Conservation (phyloP, 2,329 filamentous ascomycete species). For the Neonectria magnoliae region DNA sequence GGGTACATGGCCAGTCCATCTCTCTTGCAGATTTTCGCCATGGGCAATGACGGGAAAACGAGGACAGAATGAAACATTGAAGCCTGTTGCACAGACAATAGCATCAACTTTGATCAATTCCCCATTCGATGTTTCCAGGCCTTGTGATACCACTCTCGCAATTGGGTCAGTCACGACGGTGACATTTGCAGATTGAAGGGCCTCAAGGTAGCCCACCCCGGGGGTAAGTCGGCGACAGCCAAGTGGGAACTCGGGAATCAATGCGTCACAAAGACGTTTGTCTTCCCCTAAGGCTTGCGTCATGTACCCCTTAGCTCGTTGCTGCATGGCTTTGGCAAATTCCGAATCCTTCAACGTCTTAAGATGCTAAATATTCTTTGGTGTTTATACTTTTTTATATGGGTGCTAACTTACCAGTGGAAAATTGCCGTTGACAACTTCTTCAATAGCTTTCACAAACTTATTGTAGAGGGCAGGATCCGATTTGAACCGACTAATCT, state of each 20-base stretch:
- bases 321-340: constrained; percentile 13
- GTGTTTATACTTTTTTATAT: too few relatives aligned
- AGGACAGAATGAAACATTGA: constrained; percentile 21
- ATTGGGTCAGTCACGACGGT: constrained; percentile 12
- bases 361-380: too few relatives aligned
- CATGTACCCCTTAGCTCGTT: constrained; percentile 18
- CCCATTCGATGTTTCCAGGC: constrained; percentile 1
- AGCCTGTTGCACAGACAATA: constrained; percentile 19
- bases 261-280: constrained; percentile 13
- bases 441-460: constrained; percentile 17
- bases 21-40: constrained; percentile 16
- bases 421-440: constrained; percentile 21
- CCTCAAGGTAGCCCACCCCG: constrained; percentile 16
- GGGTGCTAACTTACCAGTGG: constrained; percentile 5
- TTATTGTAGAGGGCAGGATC: constrained; percentile 10
- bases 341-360: constrained; percentile 11
- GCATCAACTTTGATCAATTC: constrained; percentile 15
- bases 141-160: not conserved
- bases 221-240: constrained; percentile 24
- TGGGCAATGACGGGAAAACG: constrained; percentile 15
- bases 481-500: constrained; percentile 12
- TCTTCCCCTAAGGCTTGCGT: constrained; percentile 9
- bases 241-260: constrained; percentile 20
- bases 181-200: constrained; percentile 11
- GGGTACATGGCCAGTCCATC: constrained; percentile 3